These are phyloP conservation scores for Russula sp. DNA, from an alignment of 768 basidiomycete species.

Conservation along the genomic window DNA sequence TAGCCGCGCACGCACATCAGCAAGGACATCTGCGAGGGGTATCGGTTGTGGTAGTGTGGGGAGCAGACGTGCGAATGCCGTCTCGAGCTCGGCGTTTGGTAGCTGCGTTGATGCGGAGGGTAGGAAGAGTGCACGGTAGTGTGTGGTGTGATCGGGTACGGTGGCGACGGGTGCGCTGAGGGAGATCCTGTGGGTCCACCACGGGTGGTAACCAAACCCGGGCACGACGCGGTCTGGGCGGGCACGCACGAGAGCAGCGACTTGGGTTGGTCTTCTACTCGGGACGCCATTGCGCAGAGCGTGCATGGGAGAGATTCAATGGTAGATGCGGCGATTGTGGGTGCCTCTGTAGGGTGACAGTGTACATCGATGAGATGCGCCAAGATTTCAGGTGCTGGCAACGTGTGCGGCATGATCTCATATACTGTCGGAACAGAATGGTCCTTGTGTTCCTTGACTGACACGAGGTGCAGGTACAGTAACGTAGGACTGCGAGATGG, in stretches of 20 bases:
- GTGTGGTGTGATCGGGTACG: slow-evolving; percentile 49
- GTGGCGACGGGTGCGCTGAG: slow-evolving; percentile 35
- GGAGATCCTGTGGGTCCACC: slow-evolving; percentile 83
- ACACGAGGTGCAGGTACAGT: background rate
- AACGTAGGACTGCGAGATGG: background rate
- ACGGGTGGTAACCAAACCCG: slow-evolving; percentile 93
- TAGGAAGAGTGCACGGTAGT: slow-evolving; percentile 74
- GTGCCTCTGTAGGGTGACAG: slow-evolving; percentile 84
- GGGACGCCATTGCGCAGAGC: slow-evolving; percentile 81
- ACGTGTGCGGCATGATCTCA: slow-evolving; percentile 1
- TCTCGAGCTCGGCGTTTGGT: slow-evolving; percentile 34
- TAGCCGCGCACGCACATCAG: slow-evolving; percentile 59
- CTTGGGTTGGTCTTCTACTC: slow-evolving; percentile 63
- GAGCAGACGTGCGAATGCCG: slow-evolving; percentile 56
- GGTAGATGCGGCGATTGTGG: slow-evolving; percentile 43
- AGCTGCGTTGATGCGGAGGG: slow-evolving; percentile 31
- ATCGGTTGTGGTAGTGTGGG: slow-evolving; percentile 69
- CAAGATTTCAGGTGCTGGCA: slow-evolving; percentile 46
- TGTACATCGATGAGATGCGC: slow-evolving; percentile 81
- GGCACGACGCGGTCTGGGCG: slow-evolving; percentile 74
- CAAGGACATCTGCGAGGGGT: slow-evolving; percentile 55
- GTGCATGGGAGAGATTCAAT: slow-evolving; percentile 60
- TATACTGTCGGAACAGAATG: too few relatives aligned
- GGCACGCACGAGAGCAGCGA: slow-evolving; percentile 58
- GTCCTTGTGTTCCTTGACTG: background rate